These are phyloP conservation scores for Geranium rotundifolium DNA, from an alignment of 345 rosid genomes.

Conservation along the genomic window DNA sequence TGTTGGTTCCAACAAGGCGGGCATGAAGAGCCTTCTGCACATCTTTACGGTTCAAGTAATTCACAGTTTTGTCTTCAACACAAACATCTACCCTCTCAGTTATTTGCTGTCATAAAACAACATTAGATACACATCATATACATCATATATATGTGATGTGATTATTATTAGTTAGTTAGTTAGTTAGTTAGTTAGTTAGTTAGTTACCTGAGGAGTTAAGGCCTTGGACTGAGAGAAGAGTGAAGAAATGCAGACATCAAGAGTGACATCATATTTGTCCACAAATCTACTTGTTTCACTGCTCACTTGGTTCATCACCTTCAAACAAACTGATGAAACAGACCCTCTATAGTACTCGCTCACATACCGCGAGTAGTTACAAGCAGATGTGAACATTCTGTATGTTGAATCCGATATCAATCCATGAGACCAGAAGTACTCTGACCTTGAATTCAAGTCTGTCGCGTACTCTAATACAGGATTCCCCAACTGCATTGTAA, in stretches of 20 bases:
- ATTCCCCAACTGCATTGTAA: constrained; percentile 24
- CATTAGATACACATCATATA: neutral
- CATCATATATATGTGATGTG: too few species aligned
- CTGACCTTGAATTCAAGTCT: constrained; percentile 13
- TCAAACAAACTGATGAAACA: constrained; percentile 14
- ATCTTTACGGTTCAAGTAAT: constrained; percentile 38
- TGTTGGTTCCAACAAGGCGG: constrained; percentile 16
- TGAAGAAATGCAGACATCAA: constrained; percentile 33
- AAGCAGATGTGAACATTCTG: constrained; percentile 12
- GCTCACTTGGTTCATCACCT: constrained; percentile 10
- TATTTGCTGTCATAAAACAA: constrained; percentile 12
- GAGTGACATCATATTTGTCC: constrained; percentile 28
- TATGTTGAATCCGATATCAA: constrained; percentile 31
- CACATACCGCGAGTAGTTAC: constrained; percentile 27
- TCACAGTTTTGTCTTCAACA: constrained; percentile 19
- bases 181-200: too few species aligned
- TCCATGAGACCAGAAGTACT: constrained; percentile 36
- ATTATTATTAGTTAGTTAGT: neutral
- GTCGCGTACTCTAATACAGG: constrained; percentile 28
- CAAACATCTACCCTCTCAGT: constrained; percentile 21
- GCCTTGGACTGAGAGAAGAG: constrained; percentile 19
- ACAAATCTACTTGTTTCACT: constrained; percentile 17
- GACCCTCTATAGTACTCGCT: constrained; percentile 9
- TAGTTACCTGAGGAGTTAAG: constrained; percentile 19
- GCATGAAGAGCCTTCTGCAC: constrained; percentile 39